Percentiles rank a stretch among this genome's conserved stretches.
phyloP scores from a whole-genome alignment of 1,284 basidiomycete genomes.

The Moniliophthora roreri region DNA sequence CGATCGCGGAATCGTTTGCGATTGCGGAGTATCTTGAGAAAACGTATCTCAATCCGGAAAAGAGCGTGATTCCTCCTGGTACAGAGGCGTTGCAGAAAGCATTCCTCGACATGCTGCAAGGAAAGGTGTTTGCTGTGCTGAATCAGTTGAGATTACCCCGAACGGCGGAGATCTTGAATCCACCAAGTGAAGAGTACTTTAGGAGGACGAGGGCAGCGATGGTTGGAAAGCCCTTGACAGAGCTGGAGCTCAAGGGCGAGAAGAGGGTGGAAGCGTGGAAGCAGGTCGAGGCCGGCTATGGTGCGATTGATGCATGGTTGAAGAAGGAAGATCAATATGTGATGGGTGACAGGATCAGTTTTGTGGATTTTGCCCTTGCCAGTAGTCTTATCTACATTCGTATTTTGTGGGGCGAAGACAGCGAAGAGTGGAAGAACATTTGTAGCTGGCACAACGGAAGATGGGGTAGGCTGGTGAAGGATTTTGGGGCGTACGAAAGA shows the following conservation, averaged over 20 bases:
- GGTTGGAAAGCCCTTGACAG: conserved; percentile 29
- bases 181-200: conserved; percentile 29
- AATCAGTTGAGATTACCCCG: conserved; percentile 2
- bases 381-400: conserved; percentile 29
- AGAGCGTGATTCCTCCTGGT: conserved; percentile 25
- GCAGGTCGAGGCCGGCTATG: conserved; percentile 24
- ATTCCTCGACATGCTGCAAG: not conserved
- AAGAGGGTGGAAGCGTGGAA: conserved; percentile 24
- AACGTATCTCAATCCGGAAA: conserved; percentile 29
- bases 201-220: conserved; percentile 24
- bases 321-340: conserved; percentile 21
- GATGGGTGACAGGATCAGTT: conserved; percentile 30
- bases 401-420: conserved; percentile 16
- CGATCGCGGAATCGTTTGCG: not conserved
- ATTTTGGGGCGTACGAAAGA: conserved; percentile 5
- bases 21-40: conserved; percentile 30
- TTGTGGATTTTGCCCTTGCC: conserved; percentile 31
- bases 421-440: conserved; percentile 11
- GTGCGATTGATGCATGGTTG: conserved; percentile 25
- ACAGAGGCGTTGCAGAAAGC: not conserved
- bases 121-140: not conserved
- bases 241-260: conserved; percentile 26
- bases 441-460: conserved; percentile 9
- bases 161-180: conserved; percentile 20
- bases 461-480: conserved; percentile 7